Percentiles rank a stretch among this genome's conserved stretches.
phyloP scores from a whole-genome alignment of 192 early-diverging fungal genomes.

The Coemansia sp. region DNA sequence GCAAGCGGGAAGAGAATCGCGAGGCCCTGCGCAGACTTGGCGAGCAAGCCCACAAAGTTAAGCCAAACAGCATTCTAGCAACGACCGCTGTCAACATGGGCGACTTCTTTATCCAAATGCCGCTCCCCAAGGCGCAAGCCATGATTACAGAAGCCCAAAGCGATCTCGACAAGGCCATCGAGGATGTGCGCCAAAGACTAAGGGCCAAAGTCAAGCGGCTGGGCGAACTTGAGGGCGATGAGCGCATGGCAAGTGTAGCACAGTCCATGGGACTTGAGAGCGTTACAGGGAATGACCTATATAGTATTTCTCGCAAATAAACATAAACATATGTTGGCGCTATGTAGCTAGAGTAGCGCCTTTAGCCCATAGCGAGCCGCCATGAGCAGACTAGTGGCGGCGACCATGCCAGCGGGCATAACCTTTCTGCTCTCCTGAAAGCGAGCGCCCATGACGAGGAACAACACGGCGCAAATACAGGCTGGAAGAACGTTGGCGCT shows the following conservation, averaged over 20 bases:
- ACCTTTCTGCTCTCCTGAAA: slow-evolving; percentile 39
- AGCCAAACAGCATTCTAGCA: slow-evolving; percentile 15
- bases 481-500: slow-evolving; percentile 22
- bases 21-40: slow-evolving; percentile 27
- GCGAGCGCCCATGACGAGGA: slow-evolving; percentile 36
- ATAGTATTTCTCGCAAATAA: slow-evolving; percentile 2
- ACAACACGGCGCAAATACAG: slow-evolving; percentile 23
- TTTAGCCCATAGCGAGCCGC: slow-evolving; percentile 19
- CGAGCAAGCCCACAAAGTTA: slow-evolving; percentile 10
- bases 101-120: slow-evolving; percentile 46
- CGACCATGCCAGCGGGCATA: slow-evolving; percentile 46
- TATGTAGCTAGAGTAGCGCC: slow-evolving; percentile 5
- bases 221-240: slow-evolving; percentile 27
- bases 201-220: slow-evolving; percentile 28
- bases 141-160: slow-evolving; percentile 40
- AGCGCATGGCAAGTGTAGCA: slow-evolving; percentile 1
- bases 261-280: slow-evolving; percentile 20
- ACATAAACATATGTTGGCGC: neutral
- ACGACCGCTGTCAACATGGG: slow-evolving; percentile 47
- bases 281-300: slow-evolving; percentile 10
- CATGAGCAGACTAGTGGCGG: slow-evolving; percentile 28
- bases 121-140: slow-evolving; percentile 18
- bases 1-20: slow-evolving; percentile 40
- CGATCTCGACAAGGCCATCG: slow-evolving; percentile 38
- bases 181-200: slow-evolving; percentile 36